Percentiles rank a stretch among this genome's conserved stretches.
phyloP scores from a whole-genome alignment of 129 eudicot species.

The Cynara cardunculus region DNA sequence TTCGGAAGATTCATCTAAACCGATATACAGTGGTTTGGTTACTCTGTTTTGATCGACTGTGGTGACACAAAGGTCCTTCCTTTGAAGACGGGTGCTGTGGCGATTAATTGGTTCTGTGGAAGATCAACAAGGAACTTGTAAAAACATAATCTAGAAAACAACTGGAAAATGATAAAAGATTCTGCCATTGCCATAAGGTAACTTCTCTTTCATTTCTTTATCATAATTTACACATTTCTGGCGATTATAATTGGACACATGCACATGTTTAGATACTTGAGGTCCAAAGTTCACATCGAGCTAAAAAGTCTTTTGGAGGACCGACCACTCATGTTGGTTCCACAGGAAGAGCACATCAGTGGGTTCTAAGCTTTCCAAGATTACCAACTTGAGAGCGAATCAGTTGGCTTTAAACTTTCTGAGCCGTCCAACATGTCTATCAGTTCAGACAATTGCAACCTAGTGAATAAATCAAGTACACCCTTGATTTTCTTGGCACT shows the following conservation, averaged over 20 bases:
- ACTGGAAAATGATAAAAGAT: background rate
- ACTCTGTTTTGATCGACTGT: slow-evolving; percentile 21
- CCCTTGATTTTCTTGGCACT: no score
- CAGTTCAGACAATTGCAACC: no score
- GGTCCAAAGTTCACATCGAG: background rate
- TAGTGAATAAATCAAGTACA: no score
- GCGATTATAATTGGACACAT: background rate
- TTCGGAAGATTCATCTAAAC: background rate
- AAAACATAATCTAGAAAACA: background rate
- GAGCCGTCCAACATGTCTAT: no score
- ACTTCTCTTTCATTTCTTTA: background rate
- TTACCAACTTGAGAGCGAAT: no score
- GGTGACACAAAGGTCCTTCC: slow-evolving; percentile 52
- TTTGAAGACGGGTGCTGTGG: slow-evolving; percentile 47
- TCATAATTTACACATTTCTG: background rate
- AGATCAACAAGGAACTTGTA: background rate
- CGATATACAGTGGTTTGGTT: background rate
- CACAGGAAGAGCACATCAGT: no score
- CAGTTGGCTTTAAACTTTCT: no score
- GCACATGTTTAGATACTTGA: background rate
- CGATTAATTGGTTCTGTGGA: background rate
- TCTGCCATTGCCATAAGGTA: slow-evolving; percentile 3
- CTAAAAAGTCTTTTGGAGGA: no score
- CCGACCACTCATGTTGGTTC: no score
- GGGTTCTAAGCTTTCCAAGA: no score